These are phyloP conservation scores for Pseudophaeomoniella oleicola DNA, from an alignment of 2,329 filamentous ascomycete genomes.

Conservation along the genomic window DNA sequence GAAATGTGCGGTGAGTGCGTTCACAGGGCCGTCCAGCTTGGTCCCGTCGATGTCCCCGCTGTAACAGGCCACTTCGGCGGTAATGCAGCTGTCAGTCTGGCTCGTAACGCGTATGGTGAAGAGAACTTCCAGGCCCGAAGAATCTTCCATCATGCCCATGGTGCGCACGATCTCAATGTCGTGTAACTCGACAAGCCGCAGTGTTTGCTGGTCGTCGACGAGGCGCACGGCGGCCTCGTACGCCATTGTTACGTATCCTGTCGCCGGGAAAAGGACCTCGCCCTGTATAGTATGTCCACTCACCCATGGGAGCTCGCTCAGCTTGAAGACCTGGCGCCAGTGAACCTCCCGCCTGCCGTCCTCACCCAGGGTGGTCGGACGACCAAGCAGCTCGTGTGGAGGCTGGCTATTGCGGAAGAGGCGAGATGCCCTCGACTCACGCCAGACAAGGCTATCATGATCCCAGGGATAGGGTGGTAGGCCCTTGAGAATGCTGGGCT, in stretches of 20 bases:
- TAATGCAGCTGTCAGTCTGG: neutral
- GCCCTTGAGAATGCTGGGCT: conserved; percentile 4
- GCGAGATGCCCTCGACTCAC: conserved; percentile 8
- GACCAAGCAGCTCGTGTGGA: conserved; percentile 5
- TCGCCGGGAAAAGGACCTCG: conserved; percentile 17
- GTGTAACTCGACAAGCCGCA: conserved; percentile 8
- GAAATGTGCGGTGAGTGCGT: neutral
- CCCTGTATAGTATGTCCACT: conserved; percentile 16
- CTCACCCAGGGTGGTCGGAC: conserved; percentile 6
- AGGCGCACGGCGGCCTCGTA: conserved; percentile 11
- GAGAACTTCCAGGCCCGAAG: conserved; percentile 2
- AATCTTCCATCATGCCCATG: conserved; percentile 8
- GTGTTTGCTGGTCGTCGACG: conserved; percentile 3
- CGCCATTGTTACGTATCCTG: conserved; percentile 14
- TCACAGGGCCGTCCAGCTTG: neutral
- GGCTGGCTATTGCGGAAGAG: conserved; percentile 1
- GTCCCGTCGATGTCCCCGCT: neutral
- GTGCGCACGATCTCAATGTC: conserved; percentile 9
- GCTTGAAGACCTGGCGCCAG: conserved; percentile 15
- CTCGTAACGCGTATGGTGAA: neutral
- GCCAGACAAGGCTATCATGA: conserved; percentile 7
- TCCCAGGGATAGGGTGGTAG: conserved; percentile 11
- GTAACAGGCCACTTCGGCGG: neutral
- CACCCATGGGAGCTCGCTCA: conserved; percentile 17
- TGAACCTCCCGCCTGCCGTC: conserved; percentile 10